A percentile compares a stretch with the other conserved stretches of the same genome.
phyloP scores from a whole-genome alignment of 306 rosid species.

The Cicer judaicum region DNA sequence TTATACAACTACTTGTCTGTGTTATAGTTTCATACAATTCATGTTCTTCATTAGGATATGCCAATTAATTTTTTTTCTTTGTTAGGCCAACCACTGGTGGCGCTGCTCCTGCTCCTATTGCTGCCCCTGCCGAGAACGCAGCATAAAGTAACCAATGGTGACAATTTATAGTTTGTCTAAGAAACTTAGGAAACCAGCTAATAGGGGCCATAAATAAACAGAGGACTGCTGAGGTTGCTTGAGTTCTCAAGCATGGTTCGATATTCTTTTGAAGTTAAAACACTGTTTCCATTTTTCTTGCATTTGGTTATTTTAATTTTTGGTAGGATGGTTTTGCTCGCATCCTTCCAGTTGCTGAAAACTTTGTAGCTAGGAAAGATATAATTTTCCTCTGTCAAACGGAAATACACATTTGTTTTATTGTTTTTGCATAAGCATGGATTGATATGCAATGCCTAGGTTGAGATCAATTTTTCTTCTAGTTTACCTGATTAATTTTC shows the following conservation, averaged over 20 bases:
- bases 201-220: slow-evolving; percentile 64
- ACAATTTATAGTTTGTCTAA: slow-evolving; percentile 43
- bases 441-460: slow-evolving; percentile 31
- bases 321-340: slow-evolving; percentile 80
- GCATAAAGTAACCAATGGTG: slow-evolving; percentile 36
- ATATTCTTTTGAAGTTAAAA: slow-evolving; percentile 54
- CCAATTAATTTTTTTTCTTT: slow-evolving; percentile 27
- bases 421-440: slow-evolving; percentile 47
- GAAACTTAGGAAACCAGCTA: slow-evolving; percentile 46
- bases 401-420: slow-evolving; percentile 42
- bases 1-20: slow-evolving; percentile 17
- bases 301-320: slow-evolving; percentile 41
- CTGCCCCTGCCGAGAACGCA: slow-evolving; percentile 46
- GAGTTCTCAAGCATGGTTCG: slow-evolving; percentile 48
- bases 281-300: slow-evolving; percentile 50
- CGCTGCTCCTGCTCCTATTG: slow-evolving; percentile 56
- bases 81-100: slow-evolving; percentile 97
- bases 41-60: background rate
- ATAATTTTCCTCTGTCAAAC: slow-evolving; percentile 51
- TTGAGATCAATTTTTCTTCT: slow-evolving; percentile 37
- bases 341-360: slow-evolving; percentile 58
- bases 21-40: background rate
- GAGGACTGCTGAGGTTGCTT: slow-evolving; percentile 53
- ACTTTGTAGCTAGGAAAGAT: slow-evolving; percentile 55
- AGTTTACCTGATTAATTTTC: slow-evolving; percentile 11